Evolutionary conservation across 148 eudicot species (phyloP).

Genomic region (Camellia lanceoleosa): DNA sequence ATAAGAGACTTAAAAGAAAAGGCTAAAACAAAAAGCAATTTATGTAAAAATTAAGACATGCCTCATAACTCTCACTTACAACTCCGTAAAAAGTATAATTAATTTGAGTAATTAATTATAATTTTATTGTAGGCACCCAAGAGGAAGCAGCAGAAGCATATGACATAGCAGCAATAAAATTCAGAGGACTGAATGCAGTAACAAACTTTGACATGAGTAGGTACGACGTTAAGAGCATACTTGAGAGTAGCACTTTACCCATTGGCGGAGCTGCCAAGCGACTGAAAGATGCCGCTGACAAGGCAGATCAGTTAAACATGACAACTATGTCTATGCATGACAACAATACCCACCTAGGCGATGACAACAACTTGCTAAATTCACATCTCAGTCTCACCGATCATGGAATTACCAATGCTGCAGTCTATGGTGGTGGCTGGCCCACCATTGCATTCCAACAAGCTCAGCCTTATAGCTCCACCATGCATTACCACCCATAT

Average conservation of each 20-base stretch:
- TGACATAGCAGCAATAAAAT: conserved; percentile 93
- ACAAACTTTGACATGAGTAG: conserved; percentile 90
- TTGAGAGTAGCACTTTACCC: conserved; percentile 76
- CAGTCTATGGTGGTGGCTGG: conserved; percentile 26
- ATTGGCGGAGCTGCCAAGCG: conserved; percentile 92
- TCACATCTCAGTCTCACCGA: conserved; percentile 10
- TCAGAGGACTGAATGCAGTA: conserved; percentile 84
- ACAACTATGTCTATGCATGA: background rate
- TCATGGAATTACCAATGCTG: conserved; percentile 31
- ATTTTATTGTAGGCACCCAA: conserved; percentile 56
- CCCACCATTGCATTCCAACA: conserved; percentile 55
- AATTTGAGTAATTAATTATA: background rate
- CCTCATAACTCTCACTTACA: no score
- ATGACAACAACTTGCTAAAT: conserved; percentile 7
- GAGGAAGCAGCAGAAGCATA: conserved; percentile 99
- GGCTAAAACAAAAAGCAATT: no score
- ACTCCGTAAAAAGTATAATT: no score
- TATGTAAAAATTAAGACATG: no score
- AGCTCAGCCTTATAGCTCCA: conserved; percentile 28
- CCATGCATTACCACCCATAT: conserved; percentile 25
- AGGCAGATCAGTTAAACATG: conserved; percentile 22
- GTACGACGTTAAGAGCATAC: conserved; percentile 79
- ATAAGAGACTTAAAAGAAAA: no score
- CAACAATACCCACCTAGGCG: conserved; percentile 7
- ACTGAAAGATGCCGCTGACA: conserved; percentile 59